Base-by-base conservation (phyloP, 805 yeast species). In the Deakozyma indianensis region DNA sequence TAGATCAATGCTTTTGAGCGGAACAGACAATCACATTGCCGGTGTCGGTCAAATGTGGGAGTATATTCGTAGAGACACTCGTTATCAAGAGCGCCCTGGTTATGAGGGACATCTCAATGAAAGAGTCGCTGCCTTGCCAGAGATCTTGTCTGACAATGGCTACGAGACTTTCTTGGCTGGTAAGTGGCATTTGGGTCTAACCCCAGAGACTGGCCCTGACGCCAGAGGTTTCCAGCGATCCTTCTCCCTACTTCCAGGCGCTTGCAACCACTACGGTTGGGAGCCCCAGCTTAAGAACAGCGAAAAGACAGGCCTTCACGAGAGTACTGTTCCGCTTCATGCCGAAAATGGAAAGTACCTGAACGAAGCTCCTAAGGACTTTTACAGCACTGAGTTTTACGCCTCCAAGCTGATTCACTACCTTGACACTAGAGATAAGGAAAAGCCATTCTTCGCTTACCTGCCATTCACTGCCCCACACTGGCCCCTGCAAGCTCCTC, bases 401-500 rank as follows among this genome's bases (percentile, higher is more conserved):
- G 72, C 77, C 14, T 65, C 65, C 43, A 69, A 64, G 49, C 66
- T 64, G 11, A 48, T 74, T 35, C 69, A 66, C 23, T 66, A 58
- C 40, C 53, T 70, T 45, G 35, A 49, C 4, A 23, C 27, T 11
- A 44, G 23, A 5, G 50, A 7, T 53, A 58, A 20, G 3, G 71
- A 61, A n/a, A 60, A 71, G 51, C 81, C 81, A 7, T 76, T 73
- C 49, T 71, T 75, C 47, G 75, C 77, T 2, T 57, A 64, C 22
- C 59, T 77, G 47, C 76, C 80, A 4, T 75, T 73, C 52, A 74
- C 80, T 3, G 81, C 82, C 1, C 82, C 81, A 2, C 81, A 76
- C 54, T 77, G 82, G 81, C 82, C 82, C 9, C 66, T 68, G 52
- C 81, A 76, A 56, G 81, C 81, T 1, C 79, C 79, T 3, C 57